These are phyloP conservation scores for Picochlorum sp. DNA, from an alignment of 139 green algal genomes.

Conservation along the genomic window DNA sequence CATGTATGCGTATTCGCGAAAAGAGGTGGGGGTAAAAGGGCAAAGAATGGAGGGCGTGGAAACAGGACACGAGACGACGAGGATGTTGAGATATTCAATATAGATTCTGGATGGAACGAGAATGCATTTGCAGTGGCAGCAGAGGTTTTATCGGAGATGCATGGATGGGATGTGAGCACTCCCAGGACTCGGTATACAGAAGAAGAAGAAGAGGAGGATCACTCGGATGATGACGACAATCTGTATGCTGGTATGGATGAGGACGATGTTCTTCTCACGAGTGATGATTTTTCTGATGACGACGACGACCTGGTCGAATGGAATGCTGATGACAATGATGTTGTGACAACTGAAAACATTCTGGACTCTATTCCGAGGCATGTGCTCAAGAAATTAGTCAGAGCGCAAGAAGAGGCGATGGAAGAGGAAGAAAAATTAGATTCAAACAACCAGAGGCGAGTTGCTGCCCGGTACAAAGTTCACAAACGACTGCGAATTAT, in stretches of 20 bases:
- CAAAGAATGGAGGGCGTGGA: not conserved
- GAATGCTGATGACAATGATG: slow-evolving; percentile 9
- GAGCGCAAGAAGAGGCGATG: slow-evolving; percentile 35
- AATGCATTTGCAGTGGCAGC: slow-evolving; percentile 13
- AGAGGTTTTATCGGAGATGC: not conserved
- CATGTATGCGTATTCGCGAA: too few species aligned
- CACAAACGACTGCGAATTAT: slow-evolving; percentile 57
- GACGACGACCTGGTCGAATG: slow-evolving; percentile 1
- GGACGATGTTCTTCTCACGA: not conserved
- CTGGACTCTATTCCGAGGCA: slow-evolving; percentile 1
- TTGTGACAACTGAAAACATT: slow-evolving; percentile 1
- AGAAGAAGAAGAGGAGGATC: not conserved
- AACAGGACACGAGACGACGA: not conserved
- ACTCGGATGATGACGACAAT: slow-evolving; percentile 6
- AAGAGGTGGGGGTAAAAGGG: not conserved
- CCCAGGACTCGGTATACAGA: too few species aligned
- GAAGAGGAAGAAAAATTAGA: slow-evolving; percentile 29
- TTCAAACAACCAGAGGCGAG: slow-evolving; percentile 16
- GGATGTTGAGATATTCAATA: slow-evolving; percentile 35
- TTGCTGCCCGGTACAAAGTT: slow-evolving; percentile 27
- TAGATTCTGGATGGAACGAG: slow-evolving; percentile 29
- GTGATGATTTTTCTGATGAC: slow-evolving; percentile 5
- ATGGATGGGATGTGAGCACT: not conserved
- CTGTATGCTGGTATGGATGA: slow-evolving; percentile 3
- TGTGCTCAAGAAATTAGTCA: slow-evolving; percentile 38